Evolutionary conservation across 768 basidiomycete genomes (phyloP), one percentile per base, ranked within the genome.

Genomic region (Agaricus subrufescens): DNA sequence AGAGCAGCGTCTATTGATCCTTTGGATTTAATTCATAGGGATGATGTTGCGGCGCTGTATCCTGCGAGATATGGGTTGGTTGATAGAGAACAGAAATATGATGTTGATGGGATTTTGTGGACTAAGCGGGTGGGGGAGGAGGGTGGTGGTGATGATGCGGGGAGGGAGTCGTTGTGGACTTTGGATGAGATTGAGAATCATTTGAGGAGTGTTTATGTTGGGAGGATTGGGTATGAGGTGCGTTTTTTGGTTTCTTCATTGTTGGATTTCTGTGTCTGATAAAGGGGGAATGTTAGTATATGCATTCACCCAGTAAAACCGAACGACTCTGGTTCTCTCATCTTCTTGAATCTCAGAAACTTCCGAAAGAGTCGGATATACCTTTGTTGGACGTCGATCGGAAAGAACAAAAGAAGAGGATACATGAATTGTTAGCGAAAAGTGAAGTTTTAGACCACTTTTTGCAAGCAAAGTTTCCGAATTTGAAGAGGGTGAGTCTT

Each of bases 241-340:
- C 12, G 70, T 0, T 49, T 12, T 31, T 9, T 50, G 30, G 58
- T 49, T 49, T 7, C 5, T 40, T 54, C n/a, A n/a, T n/a, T n/a
- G n/a, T n/a, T n/a, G n/a, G n/a, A n/a, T n/a, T n/a, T n/a, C 44
- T 23, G 34, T 47, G 31, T 12, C n/a, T 27, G 42, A 54, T 45
- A 30, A 15, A 27, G 25, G 2, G 3, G 39, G 50, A 46, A 29
- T 23, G 43, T 31, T 55, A 78, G 79, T 94, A 86, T 57, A 91
- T 92, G 89, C 91, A 94, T 68, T 87, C 89, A 11, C 86, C 89
- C 0, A 86, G 82, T 57, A 92, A 91, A 73, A 88, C 85, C 0
- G 92, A 94, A 70, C 80, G 91, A 0, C 75, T 90, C 4, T 96
- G 92, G 92, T 94, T 94, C 72, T 88, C 91, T 0, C 86, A 89